Evolutionary conservation across 306 rosid species (phyloP), one percentile per base, ranked within the genome.

Genomic region (Dryas alaskensis): DNA sequence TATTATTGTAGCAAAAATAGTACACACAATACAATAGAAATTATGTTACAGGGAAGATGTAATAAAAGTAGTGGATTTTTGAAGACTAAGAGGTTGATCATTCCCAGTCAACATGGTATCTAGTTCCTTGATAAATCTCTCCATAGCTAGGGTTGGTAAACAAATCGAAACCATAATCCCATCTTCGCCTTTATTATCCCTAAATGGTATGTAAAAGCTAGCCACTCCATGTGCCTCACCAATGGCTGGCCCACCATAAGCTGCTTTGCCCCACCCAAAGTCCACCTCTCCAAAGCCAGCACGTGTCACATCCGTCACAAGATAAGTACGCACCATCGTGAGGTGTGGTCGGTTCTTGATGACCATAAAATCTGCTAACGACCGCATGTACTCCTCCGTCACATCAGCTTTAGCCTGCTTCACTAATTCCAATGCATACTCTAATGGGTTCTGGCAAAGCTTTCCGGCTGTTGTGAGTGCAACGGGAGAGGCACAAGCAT

Each of bases 251-350:
- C 96, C 96, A 31, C 90, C 90, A 16, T 81, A 89, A 0, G 42
- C 72, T 0, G 95, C 62, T 46, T 76, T 73, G 0, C 95, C 95
- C 95, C 95, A 89, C 40, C 95, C 95, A 4, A 85, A 80, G 48
- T 91, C 89, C 31, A 88, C 86, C 0, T 84, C 80, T 7, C 68
- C 75, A 0, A 88, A 85, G 10, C 93, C 93, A 0, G 78, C 85
- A 3, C 81, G 85, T 0, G 84, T 85, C 78, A 87, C 65, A 37
- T 90, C 93, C 0, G 96, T 80, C 31, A 90, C 87, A 2, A 84
- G n/a, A 44, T 73, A 83, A 0, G 83, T 55, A 19, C 88, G 72
- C 2, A 85, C 89, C 25, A 79, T 80, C 0, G 88, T 70, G 60
- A 83, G 79, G 73, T 85, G 84, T 0, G 93, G 92, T 1, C 87